Evolutionary conservation across 1,139 yeast genomes (phyloP).

Genomic region (Kodamaea sp.): DNA sequence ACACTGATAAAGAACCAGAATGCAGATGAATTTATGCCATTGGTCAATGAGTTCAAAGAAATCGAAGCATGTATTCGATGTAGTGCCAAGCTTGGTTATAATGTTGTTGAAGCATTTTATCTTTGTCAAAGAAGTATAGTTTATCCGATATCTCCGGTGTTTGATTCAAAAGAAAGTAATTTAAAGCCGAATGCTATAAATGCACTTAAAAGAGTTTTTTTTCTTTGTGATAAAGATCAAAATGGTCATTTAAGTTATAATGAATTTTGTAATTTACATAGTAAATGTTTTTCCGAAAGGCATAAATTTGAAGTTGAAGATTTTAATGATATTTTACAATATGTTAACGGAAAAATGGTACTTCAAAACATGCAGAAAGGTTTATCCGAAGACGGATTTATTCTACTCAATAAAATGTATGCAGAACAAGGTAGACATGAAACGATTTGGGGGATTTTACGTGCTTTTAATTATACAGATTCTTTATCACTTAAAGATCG

Average conservation of each 20-base stretch:
- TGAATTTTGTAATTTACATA: slow-evolving; percentile 68
- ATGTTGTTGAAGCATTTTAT: slow-evolving; percentile 87
- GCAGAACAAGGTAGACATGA: slow-evolving; percentile 94
- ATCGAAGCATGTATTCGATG: slow-evolving; percentile 88
- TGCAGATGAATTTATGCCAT: slow-evolving; percentile 79
- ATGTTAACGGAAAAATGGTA: slow-evolving; percentile 24
- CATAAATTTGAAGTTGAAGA: slow-evolving; percentile 17
- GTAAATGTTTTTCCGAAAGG: slow-evolving; percentile 63
- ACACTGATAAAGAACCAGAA: slow-evolving; percentile 31
- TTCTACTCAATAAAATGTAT: slow-evolving; percentile 70
- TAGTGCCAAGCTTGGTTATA: slow-evolving; percentile 74
- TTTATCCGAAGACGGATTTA: slow-evolving; percentile 70
- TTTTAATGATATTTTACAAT: slow-evolving; percentile 26
- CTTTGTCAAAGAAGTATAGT: slow-evolving; percentile 89
- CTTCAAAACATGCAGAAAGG: slow-evolving; percentile 34
- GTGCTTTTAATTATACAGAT: slow-evolving; percentile 88
- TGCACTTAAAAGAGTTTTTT: slow-evolving; percentile 79
- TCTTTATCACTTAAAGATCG: slow-evolving; percentile 80
- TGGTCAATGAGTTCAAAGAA: slow-evolving; percentile 87
- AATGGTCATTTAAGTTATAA: slow-evolving; percentile 72
- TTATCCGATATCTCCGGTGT: slow-evolving; percentile 90
- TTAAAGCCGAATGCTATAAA: slow-evolving; percentile 72
- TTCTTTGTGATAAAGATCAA: slow-evolving; percentile 83
- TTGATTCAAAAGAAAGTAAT: slow-evolving; percentile 84
- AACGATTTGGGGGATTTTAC: slow-evolving; percentile 89